phyloP scores from a whole-genome alignment of 1,284 basidiomycete genomes.

The Rhodotorula glutinis region DNA sequence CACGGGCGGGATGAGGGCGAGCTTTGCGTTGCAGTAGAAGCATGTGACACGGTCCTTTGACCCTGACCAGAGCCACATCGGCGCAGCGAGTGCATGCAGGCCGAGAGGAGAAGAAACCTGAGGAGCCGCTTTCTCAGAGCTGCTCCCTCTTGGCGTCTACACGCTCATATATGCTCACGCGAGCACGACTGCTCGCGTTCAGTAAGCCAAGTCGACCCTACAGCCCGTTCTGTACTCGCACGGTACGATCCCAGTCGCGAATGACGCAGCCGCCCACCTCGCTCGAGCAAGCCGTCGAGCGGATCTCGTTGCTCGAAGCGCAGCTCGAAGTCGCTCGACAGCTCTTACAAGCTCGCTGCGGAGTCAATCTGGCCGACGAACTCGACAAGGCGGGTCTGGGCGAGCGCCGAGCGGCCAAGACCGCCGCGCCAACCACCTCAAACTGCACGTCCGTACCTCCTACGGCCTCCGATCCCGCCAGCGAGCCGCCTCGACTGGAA shows the following conservation, averaged over 20 bases:
- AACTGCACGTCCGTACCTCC: background rate
- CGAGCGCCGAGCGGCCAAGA: background rate
- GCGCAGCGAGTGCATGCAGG: background rate
- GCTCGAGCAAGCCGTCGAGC: slow-evolving; percentile 12
- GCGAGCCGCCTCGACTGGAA: no score
- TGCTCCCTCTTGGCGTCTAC: no score
- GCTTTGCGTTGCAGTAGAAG: slow-evolving; percentile 21
- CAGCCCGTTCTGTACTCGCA: no score
- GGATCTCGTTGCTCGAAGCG: slow-evolving; percentile 14
- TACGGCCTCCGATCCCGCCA: background rate
- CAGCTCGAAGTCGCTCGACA: slow-evolving; percentile 8
- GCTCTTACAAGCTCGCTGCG: background rate
- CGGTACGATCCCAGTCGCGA: no score
- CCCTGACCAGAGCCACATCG: background rate
- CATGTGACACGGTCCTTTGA: slow-evolving; percentile 7
- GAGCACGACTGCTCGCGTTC: no score
- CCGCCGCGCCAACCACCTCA: background rate
- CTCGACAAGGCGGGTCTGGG: no score
- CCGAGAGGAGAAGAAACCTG: background rate
- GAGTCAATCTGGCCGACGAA: background rate
- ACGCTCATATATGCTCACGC: no score
- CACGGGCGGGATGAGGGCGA: slow-evolving; percentile 1
- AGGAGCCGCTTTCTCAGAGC: no score
- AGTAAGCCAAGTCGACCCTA: no score
- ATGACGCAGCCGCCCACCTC: background rate